Evolutionary conservation across 768 basidiomycete species (phyloP), one percentile per base, ranked within the genome.

Genomic region (Lentinula sp.): DNA sequence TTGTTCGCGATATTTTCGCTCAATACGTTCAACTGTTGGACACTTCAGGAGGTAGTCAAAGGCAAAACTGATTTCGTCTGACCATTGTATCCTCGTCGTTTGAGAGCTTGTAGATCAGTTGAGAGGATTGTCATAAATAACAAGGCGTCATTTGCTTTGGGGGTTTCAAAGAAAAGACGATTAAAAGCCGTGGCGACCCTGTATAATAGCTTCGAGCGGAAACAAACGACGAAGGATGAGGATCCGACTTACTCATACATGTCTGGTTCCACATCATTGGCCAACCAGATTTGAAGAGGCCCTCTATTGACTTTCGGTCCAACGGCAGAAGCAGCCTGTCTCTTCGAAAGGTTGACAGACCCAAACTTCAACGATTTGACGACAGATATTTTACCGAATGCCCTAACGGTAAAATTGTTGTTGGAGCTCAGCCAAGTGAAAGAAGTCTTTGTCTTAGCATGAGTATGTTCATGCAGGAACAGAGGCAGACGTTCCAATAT

Each of bases 61-160:
- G 6, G 11, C 13, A 35, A 1, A 54, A 11, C 9, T 18, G 15
- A 9, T 40, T 21, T 54, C 21, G 1, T 28, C 76, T 4, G 64
- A 89, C 91, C 88, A 66, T 94, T 93, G 69, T 93, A 95, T 5
- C 93, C 95, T 64, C 93, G 78, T 42, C 93, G 78, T 67, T 86
- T 88, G 63, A 97, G 71, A 2, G 92, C 85, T 61, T 85, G 82
- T 43, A 98, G 74, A 64, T 95, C 93, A 0, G 95, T 98, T 0
- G 93, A 93, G 16, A 99, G 79, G 57, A 99, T 93, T 0, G 95
- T 97, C 84, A 93, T 91, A 65, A 98, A 88, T 7, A 98, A 70
- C 6, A 99, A 77, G 0, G 91, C 84, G 70, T 99, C 96, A 68
- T 95, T 93, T 28, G 87, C 83, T 71, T 90, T 89, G 2, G 86